Evolutionary conservation across 306 rosid species (phyloP), one percentile per base, ranked within the genome.

Genomic region (Dryas drummondii): DNA sequence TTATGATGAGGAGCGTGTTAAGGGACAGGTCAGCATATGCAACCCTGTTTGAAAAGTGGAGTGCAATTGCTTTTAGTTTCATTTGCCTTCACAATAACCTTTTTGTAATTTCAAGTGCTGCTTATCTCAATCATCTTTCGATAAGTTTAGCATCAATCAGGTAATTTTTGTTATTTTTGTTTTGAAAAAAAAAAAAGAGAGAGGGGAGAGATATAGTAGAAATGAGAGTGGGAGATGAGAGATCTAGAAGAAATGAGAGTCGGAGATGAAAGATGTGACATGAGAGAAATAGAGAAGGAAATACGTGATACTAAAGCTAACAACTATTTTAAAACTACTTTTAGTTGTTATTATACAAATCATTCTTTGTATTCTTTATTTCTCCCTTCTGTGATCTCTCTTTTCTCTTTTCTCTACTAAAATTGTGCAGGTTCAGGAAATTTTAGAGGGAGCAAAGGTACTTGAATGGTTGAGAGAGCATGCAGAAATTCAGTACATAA

Each of bases 391-490:
- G 6, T 32, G 9, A 12, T 32, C 45, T 12, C 45, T 60, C 32
- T 60, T 32, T 44, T 60, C n/a, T 5, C 66, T 27, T 26, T 45
- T 44, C 13, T 54, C 44, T 44, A 47, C 19, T 62, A 79, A 66
- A 78, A 80, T 70, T 52, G 15, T 84, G 74, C 80, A 94, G 98
- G 98, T 94, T 67, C 96, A 91, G 86, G 97, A 94, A 79, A 91
- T 94, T 82, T 86, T 94, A 57, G 98, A 91, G 81, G 98, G 97
- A 72, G 97, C 98, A 66, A 94, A 90, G 86, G 98, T 94, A 80
- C 97, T 94, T 76, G 97, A 94, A 85, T 94, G 97, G 97, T 77
- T 94, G 83, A 90, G 87, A 88, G 97, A 91, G 75, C 87, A 88
- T 54, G 87, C 96, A 56, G 96, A 86, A 63, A 71, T 94, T 80